A percentile compares a stretch with the other conserved stretches of the same genome.
These are phyloP conservation scores for Scleromitrula shiraiana DNA, from an alignment of 2,329 filamentous ascomycete genomes.

Conservation along the genomic window DNA sequence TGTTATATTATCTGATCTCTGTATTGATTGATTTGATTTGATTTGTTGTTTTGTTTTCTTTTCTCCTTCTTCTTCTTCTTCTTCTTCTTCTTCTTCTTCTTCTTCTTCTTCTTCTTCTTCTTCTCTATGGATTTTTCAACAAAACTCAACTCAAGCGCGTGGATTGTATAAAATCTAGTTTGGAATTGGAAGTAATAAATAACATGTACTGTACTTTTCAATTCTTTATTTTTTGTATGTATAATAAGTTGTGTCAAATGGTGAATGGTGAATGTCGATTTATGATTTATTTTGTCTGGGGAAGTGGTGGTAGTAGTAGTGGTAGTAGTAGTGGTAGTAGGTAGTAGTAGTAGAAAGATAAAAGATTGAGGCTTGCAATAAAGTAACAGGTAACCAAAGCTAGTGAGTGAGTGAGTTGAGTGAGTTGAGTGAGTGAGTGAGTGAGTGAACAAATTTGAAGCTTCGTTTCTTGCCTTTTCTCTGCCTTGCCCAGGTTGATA, in stretches of 20 bases:
- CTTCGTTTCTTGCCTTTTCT: no score
- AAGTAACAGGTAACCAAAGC: no score
- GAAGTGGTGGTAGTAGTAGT: not conserved
- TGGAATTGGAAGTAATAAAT: not conserved
- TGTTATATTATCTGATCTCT: not conserved
- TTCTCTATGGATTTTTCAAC: no score
- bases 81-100: not conserved
- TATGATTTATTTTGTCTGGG: not conserved
- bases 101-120: no score
- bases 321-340: not conserved
- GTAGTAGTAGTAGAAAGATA: not conserved
- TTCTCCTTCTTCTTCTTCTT: not conserved
- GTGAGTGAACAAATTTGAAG: no score
- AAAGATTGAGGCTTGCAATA: no score
- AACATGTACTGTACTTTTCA: not conserved
- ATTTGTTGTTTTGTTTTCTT: no score
- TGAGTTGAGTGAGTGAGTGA: no score
- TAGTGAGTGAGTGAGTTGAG: no score
- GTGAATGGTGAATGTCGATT: not conserved
- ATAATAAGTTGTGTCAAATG: not conserved
- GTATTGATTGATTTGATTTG: constrained; percentile 2
- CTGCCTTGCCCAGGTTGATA: no score
- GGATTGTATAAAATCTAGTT: not conserved
- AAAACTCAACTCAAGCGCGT: not conserved
- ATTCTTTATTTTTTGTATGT: not conserved